A percentile compares a stretch with the other conserved stretches of the same genome.
Conservation (phyloP, 108 stramenopile species). For the Mediolabrus comicus region DNA sequence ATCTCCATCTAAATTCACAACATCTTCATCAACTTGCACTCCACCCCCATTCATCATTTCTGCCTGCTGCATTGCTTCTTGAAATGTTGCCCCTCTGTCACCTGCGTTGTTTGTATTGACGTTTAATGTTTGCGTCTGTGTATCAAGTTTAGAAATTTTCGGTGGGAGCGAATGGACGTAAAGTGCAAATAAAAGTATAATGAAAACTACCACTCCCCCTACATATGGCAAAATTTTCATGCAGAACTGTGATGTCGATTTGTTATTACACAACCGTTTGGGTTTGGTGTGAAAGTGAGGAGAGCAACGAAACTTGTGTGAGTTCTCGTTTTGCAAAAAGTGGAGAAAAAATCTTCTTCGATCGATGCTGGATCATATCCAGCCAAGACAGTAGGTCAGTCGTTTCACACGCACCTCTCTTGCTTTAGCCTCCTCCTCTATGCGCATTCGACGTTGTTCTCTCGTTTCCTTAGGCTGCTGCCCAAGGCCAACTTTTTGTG, state of each 20-base stretch:
- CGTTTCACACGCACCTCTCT: constrained; percentile 16
- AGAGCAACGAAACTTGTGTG: neutral
- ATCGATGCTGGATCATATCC: neutral
- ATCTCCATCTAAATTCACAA: constrained; percentile 31
- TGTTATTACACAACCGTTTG: neutral
- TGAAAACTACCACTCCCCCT: constrained; percentile 8
- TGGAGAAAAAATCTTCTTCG: neutral
- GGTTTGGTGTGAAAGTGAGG: neutral
- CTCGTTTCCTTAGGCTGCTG: constrained; percentile 28
- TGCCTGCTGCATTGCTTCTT: neutral
- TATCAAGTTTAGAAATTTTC: constrained; percentile 7
- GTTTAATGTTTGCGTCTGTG: neutral
- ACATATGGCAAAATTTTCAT: constrained; percentile 24
- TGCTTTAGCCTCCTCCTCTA: constrained; percentile 27
- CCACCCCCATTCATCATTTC: constrained; percentile 2
- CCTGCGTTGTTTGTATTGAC: neutral
- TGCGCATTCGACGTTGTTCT: constrained; percentile 22
- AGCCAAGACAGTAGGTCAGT: neutral
- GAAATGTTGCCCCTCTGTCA: neutral
- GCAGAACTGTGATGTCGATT: constrained; percentile 4
- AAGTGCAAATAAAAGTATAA: constrained; percentile 9
- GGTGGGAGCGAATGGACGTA: constrained; percentile 26
- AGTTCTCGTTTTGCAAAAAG: neutral
- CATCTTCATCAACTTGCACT: neutral
- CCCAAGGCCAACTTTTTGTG: constrained; percentile 14